Evolutionary conservation across 192 early-diverging fungal genomes (phyloP).

Genomic region (Coemansia javaensis): DNA sequence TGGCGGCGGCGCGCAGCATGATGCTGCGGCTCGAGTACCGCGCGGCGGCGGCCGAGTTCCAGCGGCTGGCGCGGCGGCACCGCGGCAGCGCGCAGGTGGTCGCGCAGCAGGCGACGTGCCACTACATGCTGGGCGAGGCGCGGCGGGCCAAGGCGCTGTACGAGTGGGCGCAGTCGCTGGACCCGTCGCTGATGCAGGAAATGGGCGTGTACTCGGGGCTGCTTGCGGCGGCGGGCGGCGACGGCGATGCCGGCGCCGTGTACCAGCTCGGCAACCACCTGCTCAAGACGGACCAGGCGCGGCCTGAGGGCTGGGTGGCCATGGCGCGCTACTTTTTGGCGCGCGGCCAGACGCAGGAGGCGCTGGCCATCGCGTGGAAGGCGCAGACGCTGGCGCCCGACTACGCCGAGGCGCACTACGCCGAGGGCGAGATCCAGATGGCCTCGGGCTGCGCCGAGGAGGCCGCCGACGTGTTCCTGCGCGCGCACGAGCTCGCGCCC

Average conservation of each 20-base stretch:
- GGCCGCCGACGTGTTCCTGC: slow-evolving; percentile 18
- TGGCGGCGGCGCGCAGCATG: slow-evolving; percentile 15
- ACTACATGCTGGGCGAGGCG: slow-evolving; percentile 17
- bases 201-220: slow-evolving; percentile 34
- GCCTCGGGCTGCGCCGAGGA: slow-evolving; percentile 16
- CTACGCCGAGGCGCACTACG: slow-evolving; percentile 22
- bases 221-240: slow-evolving; percentile 3
- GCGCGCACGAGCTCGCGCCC: slow-evolving; percentile 24
- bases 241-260: slow-evolving; percentile 20
- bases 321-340: slow-evolving; percentile 41
- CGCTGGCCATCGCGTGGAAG: slow-evolving; percentile 42
- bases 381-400: slow-evolving; percentile 35
- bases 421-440: slow-evolving; percentile 36
- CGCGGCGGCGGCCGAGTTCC: slow-evolving; percentile 7
- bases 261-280: slow-evolving; percentile 31
- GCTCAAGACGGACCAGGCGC: slow-evolving; percentile 23
- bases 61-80: slow-evolving; percentile 15
- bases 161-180: slow-evolving; percentile 17
- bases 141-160: slow-evolving; percentile 16
- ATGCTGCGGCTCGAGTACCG: slow-evolving; percentile 25
- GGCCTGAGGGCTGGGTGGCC: slow-evolving; percentile 42
- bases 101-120: slow-evolving; percentile 35
- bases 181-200: slow-evolving; percentile 17
- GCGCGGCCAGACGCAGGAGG: slow-evolving; percentile 28
- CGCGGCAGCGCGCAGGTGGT: slow-evolving; percentile 18